These are phyloP conservation scores for Alternaria sp. DNA, from an alignment of 2,329 filamentous ascomycete genomes.

Conservation along the genomic window DNA sequence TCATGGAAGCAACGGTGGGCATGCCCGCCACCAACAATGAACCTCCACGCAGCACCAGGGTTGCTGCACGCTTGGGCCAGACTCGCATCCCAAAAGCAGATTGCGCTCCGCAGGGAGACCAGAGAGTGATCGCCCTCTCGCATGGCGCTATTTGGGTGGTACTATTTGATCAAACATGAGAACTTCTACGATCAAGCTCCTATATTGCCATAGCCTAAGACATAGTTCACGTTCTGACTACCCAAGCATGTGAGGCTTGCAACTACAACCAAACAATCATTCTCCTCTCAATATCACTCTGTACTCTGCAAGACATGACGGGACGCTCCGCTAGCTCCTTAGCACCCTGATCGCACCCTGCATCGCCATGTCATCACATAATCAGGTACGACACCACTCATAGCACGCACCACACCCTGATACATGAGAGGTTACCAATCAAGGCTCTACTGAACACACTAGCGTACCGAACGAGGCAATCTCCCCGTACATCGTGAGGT, in stretches of 20 bases:
- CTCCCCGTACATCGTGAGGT: slow-evolving; percentile 3
- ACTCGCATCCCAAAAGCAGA: not conserved
- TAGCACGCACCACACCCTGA: not conserved
- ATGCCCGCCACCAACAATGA: not conserved
- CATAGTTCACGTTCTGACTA: not conserved
- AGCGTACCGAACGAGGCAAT: slow-evolving; percentile 1
- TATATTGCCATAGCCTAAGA: not conserved
- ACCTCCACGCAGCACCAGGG: not conserved
- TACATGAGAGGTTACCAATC: not conserved
- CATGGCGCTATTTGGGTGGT: not conserved
- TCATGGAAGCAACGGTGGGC: not conserved
- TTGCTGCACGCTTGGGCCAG: not conserved
- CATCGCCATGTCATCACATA: slow-evolving; percentile 12
- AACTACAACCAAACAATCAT: not conserved
- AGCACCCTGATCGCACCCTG: not conserved
- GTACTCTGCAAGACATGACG: not conserved
- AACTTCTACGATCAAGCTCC: not conserved
- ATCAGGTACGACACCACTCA: slow-evolving; percentile 16
- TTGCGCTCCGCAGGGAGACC: not conserved
- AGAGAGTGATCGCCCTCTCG: not conserved
- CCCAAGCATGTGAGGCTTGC: not conserved
- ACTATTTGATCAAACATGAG: not conserved
- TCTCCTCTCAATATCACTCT: slow-evolving; percentile 3
- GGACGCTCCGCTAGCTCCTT: not conserved
- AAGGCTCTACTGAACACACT: not conserved